Evolutionary conservation across 2,329 filamentous ascomycete species (phyloP).

Genomic region (Penicillium sp.): DNA sequence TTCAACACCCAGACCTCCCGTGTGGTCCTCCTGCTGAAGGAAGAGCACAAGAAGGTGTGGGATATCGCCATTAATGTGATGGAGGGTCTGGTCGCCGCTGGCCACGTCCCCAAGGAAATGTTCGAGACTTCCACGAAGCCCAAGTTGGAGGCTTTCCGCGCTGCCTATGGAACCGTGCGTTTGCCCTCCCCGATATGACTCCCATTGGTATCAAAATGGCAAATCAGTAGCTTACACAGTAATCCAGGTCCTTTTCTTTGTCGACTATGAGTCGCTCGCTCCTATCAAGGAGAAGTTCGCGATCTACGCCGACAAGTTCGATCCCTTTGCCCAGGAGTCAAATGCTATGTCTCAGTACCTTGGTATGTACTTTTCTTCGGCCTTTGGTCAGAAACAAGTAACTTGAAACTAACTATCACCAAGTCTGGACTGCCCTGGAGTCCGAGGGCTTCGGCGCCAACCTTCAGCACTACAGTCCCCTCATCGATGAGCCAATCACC

Average conservation of each 20-base stretch:
- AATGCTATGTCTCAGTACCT: constrained; percentile 75
- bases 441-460: constrained; percentile 81
- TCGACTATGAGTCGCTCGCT: constrained; percentile 65
- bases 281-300: constrained; percentile 61
- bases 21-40: constrained; percentile 71
- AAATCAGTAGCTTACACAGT: not conserved
- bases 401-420: constrained; percentile 1
- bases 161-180: constrained; percentile 70
- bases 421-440: constrained; percentile 74
- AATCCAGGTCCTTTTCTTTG: constrained; percentile 70
- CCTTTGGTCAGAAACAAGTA: not conserved
- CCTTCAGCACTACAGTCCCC: constrained; percentile 88
- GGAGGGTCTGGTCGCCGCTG: constrained; percentile 32
- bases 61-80: constrained; percentile 68
- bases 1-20: constrained; percentile 88
- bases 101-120: constrained; percentile 53
- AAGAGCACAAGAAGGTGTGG: constrained; percentile 87
- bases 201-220: not conserved
- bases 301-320: constrained; percentile 76
- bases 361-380: constrained; percentile 17
- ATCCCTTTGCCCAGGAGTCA: constrained; percentile 70
- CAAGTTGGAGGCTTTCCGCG: constrained; percentile 60
- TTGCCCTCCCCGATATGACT: not conserved
- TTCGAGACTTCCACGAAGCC: constrained; percentile 48
- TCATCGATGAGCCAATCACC: constrained; percentile 70